Conservation (phyloP, 2,329 filamentous ascomycete species). For the Penicillium sp. region DNA sequence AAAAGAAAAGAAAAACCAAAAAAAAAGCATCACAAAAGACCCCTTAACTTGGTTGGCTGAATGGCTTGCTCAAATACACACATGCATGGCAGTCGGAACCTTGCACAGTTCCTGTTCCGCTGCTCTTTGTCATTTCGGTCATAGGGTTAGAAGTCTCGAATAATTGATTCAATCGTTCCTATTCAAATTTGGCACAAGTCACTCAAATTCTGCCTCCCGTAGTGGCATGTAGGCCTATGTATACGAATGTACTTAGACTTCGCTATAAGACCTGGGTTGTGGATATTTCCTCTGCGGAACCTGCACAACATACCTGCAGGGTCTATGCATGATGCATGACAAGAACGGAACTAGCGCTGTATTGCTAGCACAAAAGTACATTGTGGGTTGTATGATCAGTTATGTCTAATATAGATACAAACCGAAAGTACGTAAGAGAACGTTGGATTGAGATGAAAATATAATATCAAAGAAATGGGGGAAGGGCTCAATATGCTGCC, state of each 20-base stretch:
- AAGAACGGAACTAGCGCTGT: not conserved
- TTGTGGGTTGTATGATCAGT: not conserved
- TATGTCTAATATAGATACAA: not conserved
- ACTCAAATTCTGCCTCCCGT: too few species aligned
- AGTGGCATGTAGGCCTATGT: too few species aligned
- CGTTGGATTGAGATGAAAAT: not conserved
- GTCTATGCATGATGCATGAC: conserved; percentile 1
- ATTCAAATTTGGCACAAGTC: not conserved
- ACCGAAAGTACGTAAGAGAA: not conserved
- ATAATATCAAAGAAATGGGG: not conserved
- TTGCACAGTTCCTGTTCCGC: conserved; percentile 3
- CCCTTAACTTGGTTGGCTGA: not conserved
- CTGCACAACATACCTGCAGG: conserved; percentile 7
- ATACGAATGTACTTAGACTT: too few species aligned
- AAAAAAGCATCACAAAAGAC: not conserved
- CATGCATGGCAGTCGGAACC: conserved; percentile 1
- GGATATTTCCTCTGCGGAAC: not conserved
- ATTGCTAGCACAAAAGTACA: not conserved
- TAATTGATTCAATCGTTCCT: conserved; percentile 11
- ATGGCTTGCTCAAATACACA: not conserved
- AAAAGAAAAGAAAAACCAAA: not conserved
- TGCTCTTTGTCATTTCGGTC: not conserved
- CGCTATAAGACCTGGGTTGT: not conserved
- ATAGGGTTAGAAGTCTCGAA: conserved; percentile 1
- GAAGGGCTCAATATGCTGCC: conserved; percentile 14